Evolutionary conservation across 305 asterid genomes (phyloP).

Genomic region (Fraxinus sp.): DNA sequence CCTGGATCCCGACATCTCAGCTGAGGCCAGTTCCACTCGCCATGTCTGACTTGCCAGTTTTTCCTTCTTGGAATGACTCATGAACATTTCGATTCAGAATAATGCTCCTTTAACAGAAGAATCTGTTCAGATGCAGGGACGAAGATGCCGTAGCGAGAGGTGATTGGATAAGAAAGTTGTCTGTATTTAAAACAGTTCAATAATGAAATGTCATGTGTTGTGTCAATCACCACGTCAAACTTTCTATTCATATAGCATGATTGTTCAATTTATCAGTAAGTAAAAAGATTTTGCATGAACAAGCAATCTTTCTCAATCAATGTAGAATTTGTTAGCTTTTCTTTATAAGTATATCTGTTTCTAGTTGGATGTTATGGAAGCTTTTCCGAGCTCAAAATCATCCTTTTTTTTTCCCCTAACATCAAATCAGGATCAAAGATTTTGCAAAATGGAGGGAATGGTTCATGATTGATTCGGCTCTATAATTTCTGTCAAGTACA

Average conservation of each 20-base stretch:
- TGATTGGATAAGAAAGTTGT: no score
- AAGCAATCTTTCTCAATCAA: neutral
- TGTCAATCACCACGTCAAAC: no score
- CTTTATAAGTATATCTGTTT: constrained; percentile 19
- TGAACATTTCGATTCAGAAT: neutral
- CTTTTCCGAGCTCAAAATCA: neutral
- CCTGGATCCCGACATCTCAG: constrained; percentile 48
- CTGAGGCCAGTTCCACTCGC: constrained; percentile 44
- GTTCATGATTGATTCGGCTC: constrained; percentile 38
- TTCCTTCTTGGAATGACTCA: constrained; percentile 61
- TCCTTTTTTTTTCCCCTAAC: no score
- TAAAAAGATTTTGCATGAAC: neutral
- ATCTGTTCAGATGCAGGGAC: no score
- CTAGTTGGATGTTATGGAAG: constrained; percentile 39
- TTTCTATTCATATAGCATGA: no score
- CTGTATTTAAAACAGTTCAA: no score
- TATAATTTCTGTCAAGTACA: constrained; percentile 20
- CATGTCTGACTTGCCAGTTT: constrained; percentile 64
- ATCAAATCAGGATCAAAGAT: constrained; percentile 11
- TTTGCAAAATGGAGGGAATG: constrained; percentile 43
- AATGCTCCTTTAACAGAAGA: no score
- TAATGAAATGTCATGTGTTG: no score
- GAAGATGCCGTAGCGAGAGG: no score
- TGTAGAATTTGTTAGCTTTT: neutral
- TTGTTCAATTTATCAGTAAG: neutral